phyloP scores from a whole-genome alignment of 2,329 filamentous ascomycete species.

The Trichoderma endophyticum region DNA sequence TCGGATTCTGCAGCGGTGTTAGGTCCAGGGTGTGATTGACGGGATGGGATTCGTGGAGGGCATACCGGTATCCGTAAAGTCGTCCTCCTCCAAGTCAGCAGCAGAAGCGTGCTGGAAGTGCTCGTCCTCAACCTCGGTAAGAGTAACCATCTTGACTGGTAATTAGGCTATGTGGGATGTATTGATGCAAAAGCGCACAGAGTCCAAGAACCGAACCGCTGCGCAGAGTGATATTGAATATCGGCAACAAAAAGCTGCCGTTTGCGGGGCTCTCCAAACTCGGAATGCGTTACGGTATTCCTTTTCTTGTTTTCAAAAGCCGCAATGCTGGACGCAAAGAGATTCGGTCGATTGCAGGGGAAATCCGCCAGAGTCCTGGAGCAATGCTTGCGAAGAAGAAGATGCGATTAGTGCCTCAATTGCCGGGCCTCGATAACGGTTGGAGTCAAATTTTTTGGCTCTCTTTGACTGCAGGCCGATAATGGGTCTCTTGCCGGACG shows the following conservation, averaged over 20 bases:
- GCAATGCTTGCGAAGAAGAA: background rate
- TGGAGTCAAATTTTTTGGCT: constrained; percentile 21
- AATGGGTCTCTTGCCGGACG: background rate
- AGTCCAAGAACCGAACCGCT: background rate
- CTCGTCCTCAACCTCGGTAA: constrained; percentile 95
- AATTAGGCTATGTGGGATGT: background rate
- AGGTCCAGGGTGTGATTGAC: background rate
- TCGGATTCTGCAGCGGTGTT: constrained; percentile 62
- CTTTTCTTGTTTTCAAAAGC: background rate
- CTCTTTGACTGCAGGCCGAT: constrained; percentile 4
- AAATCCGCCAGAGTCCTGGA: background rate
- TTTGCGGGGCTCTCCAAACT: constrained; percentile 3
- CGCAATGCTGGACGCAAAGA: background rate
- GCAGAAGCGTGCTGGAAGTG: constrained; percentile 75
- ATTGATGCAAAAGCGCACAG: background rate
- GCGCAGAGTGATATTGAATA: background rate
- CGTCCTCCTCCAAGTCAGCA: constrained; percentile 79
- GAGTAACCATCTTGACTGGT: constrained; percentile 76
- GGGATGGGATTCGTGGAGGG: background rate
- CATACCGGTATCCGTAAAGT: constrained; percentile 90
- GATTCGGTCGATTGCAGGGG: background rate
- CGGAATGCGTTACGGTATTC: background rate
- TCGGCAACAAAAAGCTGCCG: background rate
- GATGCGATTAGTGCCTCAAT: constrained; percentile 13
- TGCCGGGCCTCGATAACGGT: constrained; percentile 5